These are phyloP conservation scores for Rhynchosporium agropyri DNA, from an alignment of 2,329 filamentous ascomycete genomes.

Conservation along the genomic window DNA sequence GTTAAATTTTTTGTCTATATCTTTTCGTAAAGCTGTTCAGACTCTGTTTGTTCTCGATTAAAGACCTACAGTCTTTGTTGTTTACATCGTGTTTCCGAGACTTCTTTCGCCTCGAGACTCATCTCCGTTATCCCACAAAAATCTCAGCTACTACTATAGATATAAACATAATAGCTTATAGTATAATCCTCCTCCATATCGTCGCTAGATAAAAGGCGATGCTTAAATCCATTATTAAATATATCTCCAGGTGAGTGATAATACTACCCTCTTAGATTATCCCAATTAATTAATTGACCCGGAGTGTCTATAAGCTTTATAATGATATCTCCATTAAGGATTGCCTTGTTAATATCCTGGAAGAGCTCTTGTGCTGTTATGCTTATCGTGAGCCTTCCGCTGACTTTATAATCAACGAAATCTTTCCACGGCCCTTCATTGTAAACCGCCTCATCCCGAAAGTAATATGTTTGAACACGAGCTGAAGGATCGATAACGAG, in stretches of 20 bases:
- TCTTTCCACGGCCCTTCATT: conserved; percentile 5
- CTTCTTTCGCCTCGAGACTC: no score
- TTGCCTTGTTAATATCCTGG: background rate
- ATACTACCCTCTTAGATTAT: conserved; percentile 4
- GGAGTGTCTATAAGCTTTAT: conserved; percentile 4
- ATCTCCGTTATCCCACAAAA: background rate
- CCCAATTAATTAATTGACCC: conserved; percentile 1
- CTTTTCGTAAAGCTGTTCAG: no score
- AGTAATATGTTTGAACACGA: background rate
- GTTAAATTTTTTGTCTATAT: no score
- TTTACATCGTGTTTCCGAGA: no score
- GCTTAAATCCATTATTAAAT: conserved; percentile 4
- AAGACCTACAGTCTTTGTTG: no score
- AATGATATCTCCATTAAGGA: conserved; percentile 9
- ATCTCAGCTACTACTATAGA: background rate
- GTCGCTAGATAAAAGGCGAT: background rate
- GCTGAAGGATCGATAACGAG: conserved; percentile 3
- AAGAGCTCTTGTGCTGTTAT: conserved; percentile 1
- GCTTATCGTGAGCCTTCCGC: background rate
- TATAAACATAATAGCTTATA: conserved; percentile 1
- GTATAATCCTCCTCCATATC: background rate
- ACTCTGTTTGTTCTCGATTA: no score
- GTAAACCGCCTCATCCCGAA: background rate
- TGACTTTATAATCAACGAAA: conserved; percentile 7
- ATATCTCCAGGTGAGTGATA: conserved; percentile 4